Evolutionary conservation across 2,329 filamentous ascomycete genomes (phyloP).

Genomic region (Epicoccum sorghinum): DNA sequence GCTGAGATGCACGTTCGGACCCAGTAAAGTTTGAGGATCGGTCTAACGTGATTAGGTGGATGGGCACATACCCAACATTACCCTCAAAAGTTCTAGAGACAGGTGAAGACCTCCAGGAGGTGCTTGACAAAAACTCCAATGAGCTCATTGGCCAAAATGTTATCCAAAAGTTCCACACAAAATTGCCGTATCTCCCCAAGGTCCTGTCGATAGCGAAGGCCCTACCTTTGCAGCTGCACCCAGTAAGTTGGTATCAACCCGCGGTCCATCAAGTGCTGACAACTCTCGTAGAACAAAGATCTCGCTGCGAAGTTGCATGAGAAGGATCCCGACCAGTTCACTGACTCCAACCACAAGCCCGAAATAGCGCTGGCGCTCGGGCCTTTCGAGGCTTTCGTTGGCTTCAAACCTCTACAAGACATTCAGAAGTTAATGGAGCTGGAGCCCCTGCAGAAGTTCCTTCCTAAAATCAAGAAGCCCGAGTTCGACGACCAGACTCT

Average conservation of each 20-base stretch:
- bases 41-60: constrained; percentile 58
- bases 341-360: constrained; percentile 78
- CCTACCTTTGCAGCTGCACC: constrained; percentile 76
- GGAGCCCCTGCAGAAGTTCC: constrained; percentile 60
- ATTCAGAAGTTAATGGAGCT: constrained; percentile 66
- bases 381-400: constrained; percentile 77
- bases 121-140: constrained; percentile 66
- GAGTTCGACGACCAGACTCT: constrained; percentile 64
- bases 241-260: constrained; percentile 43
- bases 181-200: constrained; percentile 77
- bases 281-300: constrained; percentile 59
- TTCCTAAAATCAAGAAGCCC: constrained; percentile 51
- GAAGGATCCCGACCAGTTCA: constrained; percentile 68
- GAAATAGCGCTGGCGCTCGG: constrained; percentile 76
- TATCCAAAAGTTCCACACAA: constrained; percentile 64
- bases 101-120: constrained; percentile 68
- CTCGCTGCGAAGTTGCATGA: constrained; percentile 69
- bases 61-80: constrained; percentile 75
- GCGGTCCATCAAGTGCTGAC: constrained; percentile 7
- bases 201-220: constrained; percentile 78
- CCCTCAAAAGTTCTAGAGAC: constrained; percentile 68
- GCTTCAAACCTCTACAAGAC: constrained; percentile 70
- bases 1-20: constrained; percentile 57
- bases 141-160: constrained; percentile 68
- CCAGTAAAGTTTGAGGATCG: too few relatives aligned